phyloP scores from a whole-genome alignment of 257 asterid species.

The Cordia subcordata region DNA sequence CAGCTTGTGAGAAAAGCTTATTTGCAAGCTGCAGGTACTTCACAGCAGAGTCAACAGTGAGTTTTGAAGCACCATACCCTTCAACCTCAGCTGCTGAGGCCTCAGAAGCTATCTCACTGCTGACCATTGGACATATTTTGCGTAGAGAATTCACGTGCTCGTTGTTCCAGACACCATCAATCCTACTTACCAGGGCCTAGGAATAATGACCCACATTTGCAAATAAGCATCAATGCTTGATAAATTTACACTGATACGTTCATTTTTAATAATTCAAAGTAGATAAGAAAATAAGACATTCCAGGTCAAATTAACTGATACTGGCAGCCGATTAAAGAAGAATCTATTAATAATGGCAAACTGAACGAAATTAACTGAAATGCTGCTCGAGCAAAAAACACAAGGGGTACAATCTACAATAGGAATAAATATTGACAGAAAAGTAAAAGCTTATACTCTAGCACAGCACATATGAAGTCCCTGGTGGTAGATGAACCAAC shows the following conservation, averaged over 20 bases:
- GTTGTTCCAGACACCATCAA: constrained; percentile 94
- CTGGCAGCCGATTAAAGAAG: no score
- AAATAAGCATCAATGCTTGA: constrained; percentile 21
- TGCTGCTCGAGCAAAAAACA: no score
- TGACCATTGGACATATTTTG: constrained; percentile 96
- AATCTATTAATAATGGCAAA: no score
- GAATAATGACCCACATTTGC: constrained; percentile 16
- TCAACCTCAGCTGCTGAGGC: constrained; percentile 97
- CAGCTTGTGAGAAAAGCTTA: constrained; percentile 98
- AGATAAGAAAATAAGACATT: neutral
- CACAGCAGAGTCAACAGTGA: constrained; percentile 97
- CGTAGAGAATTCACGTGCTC: constrained; percentile 85
- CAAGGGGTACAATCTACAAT: no score
- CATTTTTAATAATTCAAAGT: neutral
- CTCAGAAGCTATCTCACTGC: constrained; percentile 69
- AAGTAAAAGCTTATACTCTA: no score
- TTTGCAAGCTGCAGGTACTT: constrained; percentile 96
- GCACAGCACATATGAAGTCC: no score
- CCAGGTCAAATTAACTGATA: neutral
- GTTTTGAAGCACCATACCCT: constrained; percentile 97
- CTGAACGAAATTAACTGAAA: no score
- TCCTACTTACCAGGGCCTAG: constrained; percentile 92
- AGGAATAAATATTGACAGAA: no score
- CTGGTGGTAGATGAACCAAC: no score
- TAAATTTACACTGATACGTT: neutral